These are phyloP conservation scores for Mycena metata DNA, from an alignment of 768 basidiomycete species.

Conservation along the genomic window DNA sequence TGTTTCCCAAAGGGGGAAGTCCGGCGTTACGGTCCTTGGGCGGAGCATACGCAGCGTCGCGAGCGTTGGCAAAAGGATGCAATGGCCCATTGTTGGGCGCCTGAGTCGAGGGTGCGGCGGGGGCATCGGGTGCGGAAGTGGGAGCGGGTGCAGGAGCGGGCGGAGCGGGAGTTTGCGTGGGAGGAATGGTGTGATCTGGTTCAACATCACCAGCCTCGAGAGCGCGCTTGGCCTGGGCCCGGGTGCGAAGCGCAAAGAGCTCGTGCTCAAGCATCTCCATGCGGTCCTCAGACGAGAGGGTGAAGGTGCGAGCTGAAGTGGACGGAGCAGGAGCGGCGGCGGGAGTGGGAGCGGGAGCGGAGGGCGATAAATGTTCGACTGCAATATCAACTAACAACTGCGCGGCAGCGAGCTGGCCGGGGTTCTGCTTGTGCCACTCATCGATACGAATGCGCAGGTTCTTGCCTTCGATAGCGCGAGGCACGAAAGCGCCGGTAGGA, in stretches of 20 bases:
- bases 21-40: constrained; percentile 33
- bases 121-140: not conserved
- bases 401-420: constrained; percentile 21
- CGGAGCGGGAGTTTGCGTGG: constrained; percentile 24
- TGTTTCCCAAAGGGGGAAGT: not conserved
- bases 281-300: constrained; percentile 12
- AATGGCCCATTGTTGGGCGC: not conserved
- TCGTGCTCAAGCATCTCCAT: constrained; percentile 1
- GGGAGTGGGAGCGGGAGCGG: not conserved
- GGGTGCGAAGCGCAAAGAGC: constrained; percentile 21
- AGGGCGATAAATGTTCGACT: not conserved
- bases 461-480: constrained; percentile 19
- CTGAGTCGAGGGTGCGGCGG: not conserved
- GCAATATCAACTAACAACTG: constrained; percentile 16
- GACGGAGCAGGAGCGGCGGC: too few species aligned
- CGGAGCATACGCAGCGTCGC: constrained; percentile 37
- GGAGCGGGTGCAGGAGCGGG: constrained; percentile 13
- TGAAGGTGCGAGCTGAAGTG: constrained; percentile 1
- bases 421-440: constrained; percentile 31
- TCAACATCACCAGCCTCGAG: not conserved
- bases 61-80: constrained; percentile 24
- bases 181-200: constrained; percentile 16
- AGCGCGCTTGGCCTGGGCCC: constrained; percentile 7
- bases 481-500: constrained; percentile 41
- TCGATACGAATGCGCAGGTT: constrained; percentile 20